Conservation (phyloP, 208 protist genomes). For the Leishmania guyanensis region DNA sequence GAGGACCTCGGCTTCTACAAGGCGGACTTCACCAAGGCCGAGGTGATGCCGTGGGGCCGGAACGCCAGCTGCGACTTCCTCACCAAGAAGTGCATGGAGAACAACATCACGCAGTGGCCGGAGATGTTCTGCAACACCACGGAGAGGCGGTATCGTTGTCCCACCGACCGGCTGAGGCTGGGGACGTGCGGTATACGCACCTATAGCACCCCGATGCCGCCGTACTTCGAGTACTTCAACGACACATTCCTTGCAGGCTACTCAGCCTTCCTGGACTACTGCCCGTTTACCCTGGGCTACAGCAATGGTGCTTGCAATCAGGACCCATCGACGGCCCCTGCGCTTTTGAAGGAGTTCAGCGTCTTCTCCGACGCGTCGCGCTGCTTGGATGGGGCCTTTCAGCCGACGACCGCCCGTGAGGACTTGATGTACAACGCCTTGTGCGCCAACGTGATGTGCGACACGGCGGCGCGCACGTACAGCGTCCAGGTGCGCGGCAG, state of each 20-base stretch:
- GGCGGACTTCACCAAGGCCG: slow-evolving; percentile 64
- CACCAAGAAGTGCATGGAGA: slow-evolving; percentile 39
- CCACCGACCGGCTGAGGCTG: no score
- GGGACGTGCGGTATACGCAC: no score
- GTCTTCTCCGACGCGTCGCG: no score
- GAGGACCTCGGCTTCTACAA: slow-evolving; percentile 82
- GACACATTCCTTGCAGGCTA: not conserved
- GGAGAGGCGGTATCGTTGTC: no score
- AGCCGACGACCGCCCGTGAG: no score
- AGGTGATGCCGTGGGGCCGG: slow-evolving; percentile 71
- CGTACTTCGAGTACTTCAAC: not conserved
- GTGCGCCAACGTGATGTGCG: slow-evolving; percentile 2
- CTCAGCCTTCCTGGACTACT: not conserved
- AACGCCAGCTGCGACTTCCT: slow-evolving; percentile 58
- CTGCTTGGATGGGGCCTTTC: no score
- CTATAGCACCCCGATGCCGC: no score
- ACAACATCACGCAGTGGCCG: slow-evolving; percentile 33
- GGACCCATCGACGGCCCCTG: no score
- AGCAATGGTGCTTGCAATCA: no score
- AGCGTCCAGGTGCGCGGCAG: no score
- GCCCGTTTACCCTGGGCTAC: not conserved
- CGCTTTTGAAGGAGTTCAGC: no score
- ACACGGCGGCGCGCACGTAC: no score
- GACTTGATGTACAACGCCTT: not conserved
- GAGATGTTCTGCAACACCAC: slow-evolving; percentile 53